Percentiles rank a stretch among this genome's conserved stretches.
phyloP scores from a whole-genome alignment of 345 rosid species.

The Salix exigua region DNA sequence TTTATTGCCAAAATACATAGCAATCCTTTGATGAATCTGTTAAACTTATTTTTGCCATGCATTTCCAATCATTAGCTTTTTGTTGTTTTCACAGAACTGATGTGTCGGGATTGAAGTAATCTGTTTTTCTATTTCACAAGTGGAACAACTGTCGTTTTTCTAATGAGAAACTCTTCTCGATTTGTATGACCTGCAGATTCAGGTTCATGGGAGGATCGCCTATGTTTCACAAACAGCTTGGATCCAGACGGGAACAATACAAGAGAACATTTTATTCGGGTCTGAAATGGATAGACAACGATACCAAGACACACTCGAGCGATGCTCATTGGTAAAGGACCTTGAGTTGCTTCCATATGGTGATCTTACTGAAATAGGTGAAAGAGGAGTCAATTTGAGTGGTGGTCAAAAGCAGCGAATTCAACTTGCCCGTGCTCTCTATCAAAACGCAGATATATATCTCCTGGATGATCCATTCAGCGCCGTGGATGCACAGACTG shows the following conservation, averaged over 20 bases:
- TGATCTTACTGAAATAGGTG: conserved; percentile 93
- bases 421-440: conserved; percentile 96
- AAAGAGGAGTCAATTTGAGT: conserved; percentile 95
- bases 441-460: conserved; percentile 86
- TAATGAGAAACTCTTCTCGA: background rate
- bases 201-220: conserved; percentile 70
- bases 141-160: background rate
- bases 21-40: background rate
- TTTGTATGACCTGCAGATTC: conserved; percentile 41
- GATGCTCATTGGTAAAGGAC: conserved; percentile 79
- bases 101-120: background rate
- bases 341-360: conserved; percentile 86
- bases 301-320: conserved; percentile 73
- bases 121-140: background rate
- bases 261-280: conserved; percentile 80
- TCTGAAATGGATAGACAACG: conserved; percentile 57
- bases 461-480: conserved; percentile 96
- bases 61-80: background rate
- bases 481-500: conserved; percentile 95
- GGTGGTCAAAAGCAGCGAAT: conserved; percentile 97
- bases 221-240: conserved; percentile 95
- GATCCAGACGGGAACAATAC: conserved; percentile 90
- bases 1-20: background rate
- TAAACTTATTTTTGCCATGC: background rate
- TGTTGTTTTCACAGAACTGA: background rate